Conservation (phyloP, 2,329 filamentous ascomycete genomes). For the Lasiodiplodia sp. region DNA sequence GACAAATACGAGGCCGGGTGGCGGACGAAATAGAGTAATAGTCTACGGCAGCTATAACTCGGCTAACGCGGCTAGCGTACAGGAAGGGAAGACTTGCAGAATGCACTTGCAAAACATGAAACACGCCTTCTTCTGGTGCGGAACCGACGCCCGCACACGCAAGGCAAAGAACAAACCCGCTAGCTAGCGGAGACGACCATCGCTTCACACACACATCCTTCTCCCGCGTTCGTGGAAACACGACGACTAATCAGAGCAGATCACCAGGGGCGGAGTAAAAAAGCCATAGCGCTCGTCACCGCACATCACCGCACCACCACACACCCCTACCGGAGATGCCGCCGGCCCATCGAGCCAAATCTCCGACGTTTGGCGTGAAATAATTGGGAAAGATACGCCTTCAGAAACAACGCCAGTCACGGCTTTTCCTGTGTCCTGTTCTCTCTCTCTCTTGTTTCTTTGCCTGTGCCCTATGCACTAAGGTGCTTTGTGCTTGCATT, state of each 20-base stretch:
- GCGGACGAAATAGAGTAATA: neutral
- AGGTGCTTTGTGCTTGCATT: no score
- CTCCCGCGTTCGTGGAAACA: no score
- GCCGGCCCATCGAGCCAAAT: neutral
- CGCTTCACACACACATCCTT: neutral
- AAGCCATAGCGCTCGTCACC: neutral
- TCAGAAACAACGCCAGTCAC: no score
- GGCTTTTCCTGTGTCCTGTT: no score
- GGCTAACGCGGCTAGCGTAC: neutral
- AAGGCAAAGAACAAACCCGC: neutral
- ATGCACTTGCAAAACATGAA: neutral
- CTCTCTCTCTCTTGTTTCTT: no score
- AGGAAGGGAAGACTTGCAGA: neutral
- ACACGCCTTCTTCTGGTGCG: neutral
- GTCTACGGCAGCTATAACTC: neutral
- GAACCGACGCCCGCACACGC: neutral
- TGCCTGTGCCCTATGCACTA: no score
- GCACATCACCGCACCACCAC: neutral
- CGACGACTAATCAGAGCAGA: no score
- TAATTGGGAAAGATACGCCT: no score
- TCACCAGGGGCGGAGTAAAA: no score
- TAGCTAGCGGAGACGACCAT: slow-evolving; percentile 2
- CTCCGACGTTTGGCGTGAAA: neutral
- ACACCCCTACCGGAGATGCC: neutral
- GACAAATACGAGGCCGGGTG: neutral